Percentiles rank a stretch among this genome's conserved stretches.
phyloP scores from a whole-genome alignment of 192 early-diverging fungal species.

The Podila clonocystis region DNA sequence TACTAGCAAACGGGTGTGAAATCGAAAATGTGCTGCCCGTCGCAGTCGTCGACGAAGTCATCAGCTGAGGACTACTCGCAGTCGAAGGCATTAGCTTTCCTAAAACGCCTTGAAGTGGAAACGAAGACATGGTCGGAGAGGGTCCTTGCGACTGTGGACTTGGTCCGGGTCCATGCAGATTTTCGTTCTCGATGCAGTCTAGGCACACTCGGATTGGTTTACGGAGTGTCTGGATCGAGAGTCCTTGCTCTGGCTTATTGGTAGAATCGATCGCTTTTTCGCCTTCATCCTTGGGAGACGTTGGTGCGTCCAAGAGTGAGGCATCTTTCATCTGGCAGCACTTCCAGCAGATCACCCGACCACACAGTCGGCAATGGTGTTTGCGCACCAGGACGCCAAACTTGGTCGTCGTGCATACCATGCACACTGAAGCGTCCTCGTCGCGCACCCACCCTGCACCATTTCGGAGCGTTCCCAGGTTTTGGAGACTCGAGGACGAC shows the following conservation, averaged over 20 bases:
- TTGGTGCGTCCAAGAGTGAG: background rate
- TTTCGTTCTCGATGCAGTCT: conserved; percentile 40
- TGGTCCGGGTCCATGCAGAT: background rate
- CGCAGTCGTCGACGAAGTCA: conserved; percentile 14
- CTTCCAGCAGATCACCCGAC: conserved; percentile 69
- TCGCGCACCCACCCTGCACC: conserved; percentile 43
- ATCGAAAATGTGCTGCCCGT: conserved; percentile 17
- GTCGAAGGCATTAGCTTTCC: conserved; percentile 26
- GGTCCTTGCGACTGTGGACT: conserved; percentile 5
- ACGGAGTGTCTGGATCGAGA: conserved; percentile 1
- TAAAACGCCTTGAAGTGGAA: conserved; percentile 30
- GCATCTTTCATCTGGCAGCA: conserved; percentile 61
- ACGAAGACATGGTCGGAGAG: conserved; percentile 8
- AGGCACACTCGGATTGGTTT: conserved; percentile 37
- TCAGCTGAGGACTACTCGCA: conserved; percentile 10
- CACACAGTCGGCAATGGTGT: conserved; percentile 81
- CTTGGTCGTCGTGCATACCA: conserved; percentile 43
- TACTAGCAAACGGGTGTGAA: background rate
- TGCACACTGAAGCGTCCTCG: conserved; percentile 47
- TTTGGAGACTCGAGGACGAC: background rate
- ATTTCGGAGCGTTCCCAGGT: conserved; percentile 26
- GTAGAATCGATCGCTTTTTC: background rate
- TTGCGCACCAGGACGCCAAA: conserved; percentile 50
- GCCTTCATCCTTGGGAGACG: background rate
- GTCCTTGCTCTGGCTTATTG: background rate